phyloP scores from a whole-genome alignment of 2,329 filamentous ascomycete species.

The Stemphylium lycopersici region DNA sequence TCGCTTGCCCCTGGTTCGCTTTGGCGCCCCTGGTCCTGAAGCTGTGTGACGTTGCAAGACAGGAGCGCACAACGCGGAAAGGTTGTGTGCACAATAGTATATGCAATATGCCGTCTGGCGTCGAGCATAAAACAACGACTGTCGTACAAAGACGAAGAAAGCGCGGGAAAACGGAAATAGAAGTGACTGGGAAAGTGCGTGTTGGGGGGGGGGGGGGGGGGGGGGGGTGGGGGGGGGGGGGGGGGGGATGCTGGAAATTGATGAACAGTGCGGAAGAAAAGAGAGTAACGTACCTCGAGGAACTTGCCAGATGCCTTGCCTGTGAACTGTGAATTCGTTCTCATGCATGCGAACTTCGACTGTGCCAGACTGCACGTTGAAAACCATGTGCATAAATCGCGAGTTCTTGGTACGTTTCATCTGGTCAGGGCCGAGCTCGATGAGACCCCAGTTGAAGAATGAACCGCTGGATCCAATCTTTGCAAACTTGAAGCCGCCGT shows the following conservation, averaged over 20 bases:
- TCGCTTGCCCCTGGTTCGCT: slow-evolving; percentile 26
- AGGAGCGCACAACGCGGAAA: slow-evolving; percentile 5
- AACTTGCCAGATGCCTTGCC: slow-evolving; percentile 91
- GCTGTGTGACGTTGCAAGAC: slow-evolving; percentile 27
- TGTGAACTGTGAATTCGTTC: slow-evolving; percentile 79
- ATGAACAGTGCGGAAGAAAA: background rate
- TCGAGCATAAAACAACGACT: slow-evolving; percentile 36
- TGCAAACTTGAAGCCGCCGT: slow-evolving; percentile 81
- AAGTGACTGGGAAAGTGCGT: background rate
- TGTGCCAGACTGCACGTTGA: slow-evolving; percentile 85
- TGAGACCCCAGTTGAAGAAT: slow-evolving; percentile 88
- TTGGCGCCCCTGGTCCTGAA: background rate
- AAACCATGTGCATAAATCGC: slow-evolving; percentile 95
- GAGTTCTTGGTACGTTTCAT: slow-evolving; percentile 91
- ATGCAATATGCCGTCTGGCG: slow-evolving; percentile 26
- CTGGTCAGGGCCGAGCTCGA: slow-evolving; percentile 82
- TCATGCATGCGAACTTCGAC: slow-evolving; percentile 80
- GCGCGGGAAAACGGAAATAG: background rate
- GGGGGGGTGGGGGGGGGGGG: too few species aligned
- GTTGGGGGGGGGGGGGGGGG: too few species aligned
- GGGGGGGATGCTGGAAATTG: background rate
- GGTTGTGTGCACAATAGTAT: background rate
- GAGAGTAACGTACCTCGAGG: slow-evolving; percentile 76
- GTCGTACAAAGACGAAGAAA: slow-evolving; percentile 33
- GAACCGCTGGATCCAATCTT: slow-evolving; percentile 67